These are phyloP conservation scores for Barnettozyma botsteinii DNA, from an alignment of 805 yeast species.

Conservation along the genomic window DNA sequence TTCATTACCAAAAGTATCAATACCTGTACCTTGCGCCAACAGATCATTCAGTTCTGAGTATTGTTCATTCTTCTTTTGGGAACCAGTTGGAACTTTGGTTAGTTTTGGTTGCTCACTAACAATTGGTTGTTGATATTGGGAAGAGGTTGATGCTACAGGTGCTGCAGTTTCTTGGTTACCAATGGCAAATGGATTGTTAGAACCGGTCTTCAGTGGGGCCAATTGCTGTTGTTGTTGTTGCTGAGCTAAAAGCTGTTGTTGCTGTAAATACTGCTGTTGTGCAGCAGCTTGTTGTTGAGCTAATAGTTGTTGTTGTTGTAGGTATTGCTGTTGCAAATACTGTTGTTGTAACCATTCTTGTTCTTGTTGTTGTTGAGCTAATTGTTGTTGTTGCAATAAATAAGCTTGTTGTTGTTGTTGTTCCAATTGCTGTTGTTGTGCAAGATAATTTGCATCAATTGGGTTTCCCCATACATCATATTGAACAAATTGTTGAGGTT, in stretches of 20 bases:
- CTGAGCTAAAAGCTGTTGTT: constrained; percentile 32
- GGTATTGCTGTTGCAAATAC: constrained; percentile 31
- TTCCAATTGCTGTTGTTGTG: constrained; percentile 20
- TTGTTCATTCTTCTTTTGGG: constrained; percentile 48
- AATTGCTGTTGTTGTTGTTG: constrained; percentile 32
- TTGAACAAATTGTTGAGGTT: constrained; percentile 33
- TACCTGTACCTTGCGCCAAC: constrained; percentile 81
- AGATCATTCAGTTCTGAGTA: constrained; percentile 71
- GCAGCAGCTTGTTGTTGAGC: constrained; percentile 21
- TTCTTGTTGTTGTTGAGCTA: constrained; percentile 39
- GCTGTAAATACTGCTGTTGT: constrained; percentile 23
- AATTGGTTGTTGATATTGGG: constrained; percentile 16
- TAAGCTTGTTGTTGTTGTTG: constrained; percentile 19
- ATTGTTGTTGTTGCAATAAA: constrained; percentile 30
- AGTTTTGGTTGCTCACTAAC: constrained; percentile 29
- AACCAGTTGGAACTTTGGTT: constrained; percentile 45
- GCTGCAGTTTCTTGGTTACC: constrained; percentile 12
- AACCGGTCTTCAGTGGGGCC: constrained; percentile 58
- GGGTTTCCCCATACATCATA: constrained; percentile 28
- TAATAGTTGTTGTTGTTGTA: constrained; percentile 28
- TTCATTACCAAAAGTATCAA: constrained; percentile 89
- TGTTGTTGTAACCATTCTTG: constrained; percentile 30
- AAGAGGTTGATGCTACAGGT: constrained; percentile 17
- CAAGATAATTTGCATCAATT: constrained; percentile 17
- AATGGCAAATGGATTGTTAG: constrained; percentile 75